Conservation (phyloP, 441 rosid genomes). For the Croton laevigatus region DNA sequence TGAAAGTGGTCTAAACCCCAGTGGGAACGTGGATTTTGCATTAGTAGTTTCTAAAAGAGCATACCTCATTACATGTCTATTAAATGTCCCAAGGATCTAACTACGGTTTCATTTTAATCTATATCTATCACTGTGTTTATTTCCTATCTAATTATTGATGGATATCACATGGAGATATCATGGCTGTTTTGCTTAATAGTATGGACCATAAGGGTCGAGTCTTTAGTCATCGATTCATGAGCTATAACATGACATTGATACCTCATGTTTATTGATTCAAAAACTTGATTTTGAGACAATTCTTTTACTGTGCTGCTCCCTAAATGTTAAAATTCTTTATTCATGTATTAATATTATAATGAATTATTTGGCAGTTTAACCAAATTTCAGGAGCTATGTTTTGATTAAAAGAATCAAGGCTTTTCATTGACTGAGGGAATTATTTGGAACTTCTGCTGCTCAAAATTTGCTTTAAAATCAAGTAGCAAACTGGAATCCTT, state of each 20-base stretch:
- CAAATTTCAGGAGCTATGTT: constrained; percentile 46
- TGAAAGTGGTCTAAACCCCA: background rate
- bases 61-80: background rate
- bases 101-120: background rate
- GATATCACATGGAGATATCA: constrained; percentile 4
- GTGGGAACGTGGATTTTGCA: background rate
- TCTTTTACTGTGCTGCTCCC: constrained; percentile 6
- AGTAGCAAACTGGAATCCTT: background rate
- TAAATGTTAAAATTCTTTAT: background rate
- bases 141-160: background rate
- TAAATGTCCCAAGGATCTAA: background rate
- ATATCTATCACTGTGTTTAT: background rate
- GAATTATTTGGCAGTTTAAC: constrained; percentile 36
- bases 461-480: background rate
- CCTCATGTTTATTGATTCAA: background rate
- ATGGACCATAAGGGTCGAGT: background rate
- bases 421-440: constrained; percentile 12
- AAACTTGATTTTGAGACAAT: constrained; percentile 9
- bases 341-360: background rate
- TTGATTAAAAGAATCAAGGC: constrained; percentile 13
- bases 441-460: constrained; percentile 17
- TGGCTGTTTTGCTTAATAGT: background rate
- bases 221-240: background rate
- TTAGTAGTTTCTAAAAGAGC: background rate
- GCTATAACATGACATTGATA: background rate